These are phyloP conservation scores for Botrytis medusae DNA, from an alignment of 2,329 filamentous ascomycete genomes.

Conservation along the genomic window DNA sequence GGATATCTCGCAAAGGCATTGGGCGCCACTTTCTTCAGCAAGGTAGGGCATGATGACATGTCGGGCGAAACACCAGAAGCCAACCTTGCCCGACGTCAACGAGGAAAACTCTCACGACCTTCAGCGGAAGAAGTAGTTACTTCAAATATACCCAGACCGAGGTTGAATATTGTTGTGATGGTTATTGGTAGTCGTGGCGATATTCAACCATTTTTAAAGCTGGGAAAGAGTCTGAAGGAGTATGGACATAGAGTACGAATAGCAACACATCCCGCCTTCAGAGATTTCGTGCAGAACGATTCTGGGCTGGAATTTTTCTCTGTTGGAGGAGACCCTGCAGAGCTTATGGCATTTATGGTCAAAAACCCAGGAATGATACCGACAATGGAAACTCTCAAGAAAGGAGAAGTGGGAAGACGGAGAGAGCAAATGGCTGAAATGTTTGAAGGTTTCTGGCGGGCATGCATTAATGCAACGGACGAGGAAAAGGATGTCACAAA, in stretches of 20 bases:
- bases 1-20: constrained; percentile 75
- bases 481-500: constrained; percentile 63
- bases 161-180: constrained; percentile 77
- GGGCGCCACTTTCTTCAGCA: constrained; percentile 60
- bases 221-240: constrained; percentile 71
- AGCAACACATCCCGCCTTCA: constrained; percentile 76
- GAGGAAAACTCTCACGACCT: constrained; percentile 38
- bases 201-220: constrained; percentile 75
- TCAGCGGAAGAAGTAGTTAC: constrained; percentile 27
- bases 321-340: constrained; percentile 74
- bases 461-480: constrained; percentile 72
- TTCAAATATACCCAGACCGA: constrained; percentile 24
- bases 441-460: constrained; percentile 80
- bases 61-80: constrained; percentile 22
- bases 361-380: constrained; percentile 80
- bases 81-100: neutral
- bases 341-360: constrained; percentile 83
- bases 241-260: constrained; percentile 75
- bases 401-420: constrained; percentile 68
- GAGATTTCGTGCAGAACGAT: constrained; percentile 71
- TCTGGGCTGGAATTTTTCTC: constrained; percentile 77
- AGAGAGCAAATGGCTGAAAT: constrained; percentile 74
- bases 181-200: constrained; percentile 80
- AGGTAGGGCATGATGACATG: constrained; percentile 42
- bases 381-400: constrained; percentile 67